Evolutionary conservation across 2,329 filamentous ascomycete genomes (phyloP), one percentile per base, ranked within the genome.

Genomic region (Pestalotiopsis sp.): DNA sequence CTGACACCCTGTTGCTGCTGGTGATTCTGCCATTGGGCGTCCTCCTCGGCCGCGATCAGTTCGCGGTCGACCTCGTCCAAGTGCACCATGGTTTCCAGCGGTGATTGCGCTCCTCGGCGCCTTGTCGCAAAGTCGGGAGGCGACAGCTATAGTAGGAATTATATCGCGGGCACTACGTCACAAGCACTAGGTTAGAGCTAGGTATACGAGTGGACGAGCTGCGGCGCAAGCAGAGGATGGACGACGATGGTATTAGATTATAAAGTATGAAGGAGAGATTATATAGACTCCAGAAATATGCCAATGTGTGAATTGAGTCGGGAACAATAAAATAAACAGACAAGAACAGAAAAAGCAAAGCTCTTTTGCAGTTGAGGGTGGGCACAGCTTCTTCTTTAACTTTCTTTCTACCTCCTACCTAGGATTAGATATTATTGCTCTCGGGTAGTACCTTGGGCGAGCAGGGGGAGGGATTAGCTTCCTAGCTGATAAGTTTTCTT

Each of bases 1-100:
- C 66, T 74, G 49, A 70, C 68, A 68, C 69, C 60, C 75, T 59
- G 78, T 11, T 41, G n/a, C 64, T 60, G 36, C 36, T 61, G 27
- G 27, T 68, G 65, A 25, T 49, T 56, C n/a, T 60, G 52, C 36
- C 45, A 39, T 52, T 56, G 69, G 78, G 80, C 79, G 66, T 75
- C 74, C 23, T 68, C 71, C 75, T 92, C 90, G 57, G 86, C 86
- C 41, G 79, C 81, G 70, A 82, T 77, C 74, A 91, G 78, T 71
- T 86, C 83, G 69, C 81, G 82, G 76, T 91, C 88, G 73, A 88
- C 80, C 70, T 82, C 80, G 77, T 90, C 82, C 80, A 86, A 52
- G 13, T 31, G 36, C 25, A 13, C 31, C 41, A 45, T 39, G 14
- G 17, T 66, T 45, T 25, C 25, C 17, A 11, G 6, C 5, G 14